A percentile compares a stretch with the other conserved stretches of the same genome.
phyloP scores from a whole-genome alignment of 495 filamentous ascomycete species.

The Jackrogersella multiformis region DNA sequence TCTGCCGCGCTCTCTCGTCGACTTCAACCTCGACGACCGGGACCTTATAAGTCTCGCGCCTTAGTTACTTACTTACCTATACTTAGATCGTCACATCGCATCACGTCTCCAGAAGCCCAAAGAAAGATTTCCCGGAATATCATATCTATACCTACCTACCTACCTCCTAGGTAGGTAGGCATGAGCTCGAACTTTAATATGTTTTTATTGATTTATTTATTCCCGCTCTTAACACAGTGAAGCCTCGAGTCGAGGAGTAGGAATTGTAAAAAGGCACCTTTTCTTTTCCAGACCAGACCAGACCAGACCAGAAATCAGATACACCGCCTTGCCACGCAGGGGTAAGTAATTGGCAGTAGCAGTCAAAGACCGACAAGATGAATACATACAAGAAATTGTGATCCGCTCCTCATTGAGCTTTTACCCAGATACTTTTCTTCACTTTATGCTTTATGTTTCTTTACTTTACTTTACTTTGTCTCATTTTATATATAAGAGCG shows the following conservation, averaged over 20 bases:
- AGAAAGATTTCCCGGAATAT: background rate
- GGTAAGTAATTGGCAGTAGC: too few species aligned
- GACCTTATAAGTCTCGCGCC: background rate
- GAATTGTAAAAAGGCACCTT: background rate
- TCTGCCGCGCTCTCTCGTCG: background rate
- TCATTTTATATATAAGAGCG: too few species aligned
- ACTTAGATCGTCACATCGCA: background rate
- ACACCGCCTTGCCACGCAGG: background rate
- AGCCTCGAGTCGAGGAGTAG: background rate
- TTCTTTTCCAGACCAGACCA: conserved; percentile 19
- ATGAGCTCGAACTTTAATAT: conserved; percentile 15
- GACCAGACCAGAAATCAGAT: conserved; percentile 12
- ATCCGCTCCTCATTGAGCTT: background rate
- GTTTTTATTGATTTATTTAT: conserved; percentile 1
- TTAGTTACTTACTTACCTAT: background rate
- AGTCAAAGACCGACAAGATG: conserved; percentile 11
- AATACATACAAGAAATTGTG: conserved; percentile 28
- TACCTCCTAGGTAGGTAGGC: too few species aligned
- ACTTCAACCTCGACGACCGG: conserved; percentile 2
- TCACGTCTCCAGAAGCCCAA: background rate
- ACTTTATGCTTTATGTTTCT: too few species aligned
- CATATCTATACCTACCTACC: too few species aligned
- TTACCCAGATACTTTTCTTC: too few species aligned
- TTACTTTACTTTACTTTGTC: too few species aligned
- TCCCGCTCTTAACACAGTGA: too few species aligned